A percentile compares a stretch with the other conserved stretches of the same genome.
phyloP scores from a whole-genome alignment of 2,329 filamentous ascomycete species.

The Phialophora chinensis region DNA sequence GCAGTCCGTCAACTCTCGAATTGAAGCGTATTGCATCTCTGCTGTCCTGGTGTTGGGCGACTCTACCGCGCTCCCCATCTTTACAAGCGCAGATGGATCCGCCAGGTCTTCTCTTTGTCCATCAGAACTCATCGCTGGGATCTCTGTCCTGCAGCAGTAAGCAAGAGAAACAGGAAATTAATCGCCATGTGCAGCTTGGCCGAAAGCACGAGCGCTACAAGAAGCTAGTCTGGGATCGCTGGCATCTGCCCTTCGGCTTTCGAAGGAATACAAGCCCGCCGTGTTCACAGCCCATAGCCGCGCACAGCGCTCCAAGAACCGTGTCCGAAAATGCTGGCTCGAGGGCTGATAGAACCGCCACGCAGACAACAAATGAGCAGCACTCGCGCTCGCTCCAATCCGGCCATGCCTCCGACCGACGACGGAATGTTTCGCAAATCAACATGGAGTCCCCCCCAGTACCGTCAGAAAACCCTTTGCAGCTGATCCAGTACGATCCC shows the following conservation, averaged over 20 bases:
- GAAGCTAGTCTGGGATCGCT: background rate
- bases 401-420: background rate
- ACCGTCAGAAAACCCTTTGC: background rate
- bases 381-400: background rate
- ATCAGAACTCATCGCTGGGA: background rate
- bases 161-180: constrained; percentile 5
- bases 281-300: background rate
- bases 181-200: constrained; percentile 3
- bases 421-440: background rate
- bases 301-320: background rate
- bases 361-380: background rate
- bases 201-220: constrained; percentile 1
- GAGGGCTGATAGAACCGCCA: background rate
- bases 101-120: background rate
- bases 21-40: background rate
- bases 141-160: background rate
- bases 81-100: background rate
- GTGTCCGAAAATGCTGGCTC: background rate
- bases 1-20: background rate
- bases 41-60: background rate
- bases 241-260: background rate
- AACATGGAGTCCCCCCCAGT: background rate
- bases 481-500: background rate
- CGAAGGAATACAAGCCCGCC: background rate
- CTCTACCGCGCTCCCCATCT: background rate